Conservation (phyloP, 495 filamentous ascomycete genomes). For the Penicillium robsamsonii region DNA sequence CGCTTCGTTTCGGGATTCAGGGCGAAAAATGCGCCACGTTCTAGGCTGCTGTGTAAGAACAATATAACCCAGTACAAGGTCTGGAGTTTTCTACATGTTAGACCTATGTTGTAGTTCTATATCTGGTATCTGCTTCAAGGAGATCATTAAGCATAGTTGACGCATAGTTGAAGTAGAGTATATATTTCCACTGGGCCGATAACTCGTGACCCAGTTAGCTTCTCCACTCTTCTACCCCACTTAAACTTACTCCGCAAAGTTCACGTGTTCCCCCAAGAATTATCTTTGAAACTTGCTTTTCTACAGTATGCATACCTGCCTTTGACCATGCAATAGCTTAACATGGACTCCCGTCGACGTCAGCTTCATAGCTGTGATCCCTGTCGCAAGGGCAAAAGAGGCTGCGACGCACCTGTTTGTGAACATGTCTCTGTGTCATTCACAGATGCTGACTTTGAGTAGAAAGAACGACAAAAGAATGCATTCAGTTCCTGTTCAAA, state of each 20-base stretch:
- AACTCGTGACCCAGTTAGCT: not conserved
- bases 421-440: not conserved
- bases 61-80: not conserved
- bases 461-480: slow-evolving; percentile 14
- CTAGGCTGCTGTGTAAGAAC: not conserved
- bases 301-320: too few species aligned
- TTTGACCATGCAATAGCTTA: not conserved
- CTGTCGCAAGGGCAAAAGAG: slow-evolving; percentile 45
- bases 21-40: not conserved
- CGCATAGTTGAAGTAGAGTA: too few species aligned
- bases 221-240: not conserved
- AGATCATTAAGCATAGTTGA: too few species aligned
- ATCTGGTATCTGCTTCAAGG: too few species aligned
- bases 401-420: slow-evolving; percentile 38
- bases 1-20: not conserved
- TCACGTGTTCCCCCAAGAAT: not conserved
- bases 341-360: slow-evolving; percentile 20
- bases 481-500: slow-evolving; percentile 26
- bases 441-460: slow-evolving; percentile 6
- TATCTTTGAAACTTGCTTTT: not conserved
- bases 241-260: slow-evolving; percentile 2
- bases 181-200: too few species aligned
- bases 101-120: too few species aligned
- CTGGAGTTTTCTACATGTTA: not conserved
- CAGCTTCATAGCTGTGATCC: slow-evolving; percentile 46